These are phyloP conservation scores for Hygrophoropsis aurantiaca DNA, from an alignment of 768 basidiomycete genomes.

Conservation along the genomic window DNA sequence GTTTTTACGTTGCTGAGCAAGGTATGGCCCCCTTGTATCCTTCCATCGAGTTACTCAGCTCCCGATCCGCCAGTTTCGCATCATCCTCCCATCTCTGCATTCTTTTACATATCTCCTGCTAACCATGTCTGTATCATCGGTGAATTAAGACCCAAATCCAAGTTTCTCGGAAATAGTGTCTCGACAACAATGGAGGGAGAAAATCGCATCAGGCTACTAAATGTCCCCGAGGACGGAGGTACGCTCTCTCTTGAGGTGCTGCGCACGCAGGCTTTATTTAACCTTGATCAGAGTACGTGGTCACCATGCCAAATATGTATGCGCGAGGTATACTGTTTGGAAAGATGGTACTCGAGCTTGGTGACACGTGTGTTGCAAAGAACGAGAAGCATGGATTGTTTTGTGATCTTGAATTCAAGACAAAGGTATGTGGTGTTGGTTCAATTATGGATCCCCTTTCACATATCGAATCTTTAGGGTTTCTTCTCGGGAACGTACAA, in stretches of 20 bases:
- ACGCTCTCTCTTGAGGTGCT: slow-evolving; percentile 26
- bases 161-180: slow-evolving; percentile 95
- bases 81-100: slow-evolving; percentile 93
- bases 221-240: slow-evolving; percentile 86
- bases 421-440: slow-evolving; percentile 60
- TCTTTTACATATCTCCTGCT: slow-evolving; percentile 90
- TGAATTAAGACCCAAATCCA: slow-evolving; percentile 92
- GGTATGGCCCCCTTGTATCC: slow-evolving; percentile 41
- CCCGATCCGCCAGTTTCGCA: slow-evolving; percentile 71
- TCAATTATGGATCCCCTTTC: neutral
- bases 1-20: slow-evolving; percentile 97
- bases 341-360: slow-evolving; percentile 95
- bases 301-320: slow-evolving; percentile 99
- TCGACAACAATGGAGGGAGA: slow-evolving; percentile 97
- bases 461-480: slow-evolving; percentile 49
- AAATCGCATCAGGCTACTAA: slow-evolving; percentile 82
- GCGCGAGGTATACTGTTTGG: slow-evolving; percentile 85
- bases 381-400: slow-evolving; percentile 73
- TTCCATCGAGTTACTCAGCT: slow-evolving; percentile 1
- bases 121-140: slow-evolving; percentile 87
- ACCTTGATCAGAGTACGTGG: slow-evolving; percentile 63
- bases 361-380: slow-evolving; percentile 83
- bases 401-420: slow-evolving; percentile 95
- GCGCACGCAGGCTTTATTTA: slow-evolving; percentile 3
- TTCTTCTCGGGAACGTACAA: slow-evolving; percentile 99